Conservation (phyloP, 129 eudicot species). For the Lonicera japonica region DNA sequence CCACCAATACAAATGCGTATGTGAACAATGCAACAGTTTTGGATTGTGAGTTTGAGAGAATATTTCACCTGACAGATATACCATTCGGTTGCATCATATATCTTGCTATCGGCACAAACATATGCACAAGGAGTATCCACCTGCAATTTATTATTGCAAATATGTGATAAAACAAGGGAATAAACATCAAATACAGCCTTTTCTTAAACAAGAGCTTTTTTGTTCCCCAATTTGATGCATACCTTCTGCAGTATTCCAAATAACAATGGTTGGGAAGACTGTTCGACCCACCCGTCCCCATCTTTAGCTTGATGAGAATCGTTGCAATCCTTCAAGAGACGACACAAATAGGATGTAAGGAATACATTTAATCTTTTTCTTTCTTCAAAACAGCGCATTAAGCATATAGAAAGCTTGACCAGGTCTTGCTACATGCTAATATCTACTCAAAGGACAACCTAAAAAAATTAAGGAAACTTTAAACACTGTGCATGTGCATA, state of each 20-base stretch:
- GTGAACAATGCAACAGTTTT: background rate
- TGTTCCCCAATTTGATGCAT: background rate
- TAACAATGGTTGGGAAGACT: slow-evolving; percentile 80
- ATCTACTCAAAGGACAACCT: background rate
- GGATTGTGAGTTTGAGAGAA: background rate
- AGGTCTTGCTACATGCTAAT: background rate
- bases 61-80: slow-evolving; percentile 83
- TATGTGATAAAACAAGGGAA: background rate
- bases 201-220: slow-evolving; percentile 2
- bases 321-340: slow-evolving; percentile 44
- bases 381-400: background rate
- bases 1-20: too few species aligned
- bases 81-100: slow-evolving; percentile 92
- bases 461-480: background rate
- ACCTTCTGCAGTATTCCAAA: slow-evolving; percentile 90
- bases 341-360: background rate
- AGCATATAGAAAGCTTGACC: background rate
- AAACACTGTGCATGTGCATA: background rate
- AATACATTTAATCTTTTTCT: background rate
- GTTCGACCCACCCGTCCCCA: slow-evolving; percentile 98
- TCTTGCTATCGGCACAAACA: slow-evolving; percentile 86
- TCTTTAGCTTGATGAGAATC: slow-evolving; percentile 65
- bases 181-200: background rate
- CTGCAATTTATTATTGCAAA: slow-evolving; percentile 31
- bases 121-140: slow-evolving; percentile 80